Evolutionary conservation across 768 basidiomycete species (phyloP), one percentile per base, ranked within the genome.

Genomic region (Lactarius deliciosus): DNA sequence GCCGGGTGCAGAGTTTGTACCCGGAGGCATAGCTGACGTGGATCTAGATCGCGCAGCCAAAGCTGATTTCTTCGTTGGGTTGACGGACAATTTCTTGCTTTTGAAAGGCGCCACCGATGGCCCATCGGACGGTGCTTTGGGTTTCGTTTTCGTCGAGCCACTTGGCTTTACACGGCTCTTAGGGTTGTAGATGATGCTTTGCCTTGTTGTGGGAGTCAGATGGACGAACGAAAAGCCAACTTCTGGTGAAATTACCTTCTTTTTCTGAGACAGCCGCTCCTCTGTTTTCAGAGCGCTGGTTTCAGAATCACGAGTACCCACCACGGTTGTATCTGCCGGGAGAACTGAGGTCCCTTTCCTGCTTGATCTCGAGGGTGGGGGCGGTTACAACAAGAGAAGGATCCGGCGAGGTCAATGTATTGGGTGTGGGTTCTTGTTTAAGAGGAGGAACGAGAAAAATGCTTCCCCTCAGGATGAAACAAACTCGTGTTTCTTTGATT

Each of bases 21-120:
- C 57, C 18, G 50, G 75, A 40, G 90, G 89, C 79, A 90, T 85
- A 57, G 81, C 84, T 30, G 89, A 91, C 11, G 87, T 81, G 13
- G 90, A 92, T 15, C 90, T 82, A 38, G 90, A 92, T 34, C 89
- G 82, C 18, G 82, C 81, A 25, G 72, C 71, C 0, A 76, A 71
- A 25, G 77, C 76, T 20, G 72, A 70, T 25, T 73, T 76, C 58
- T 77, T 77, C 11, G 70, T 68, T 5, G 66, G 61, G 6, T 72
- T 58, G 25, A 64, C 47, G 11, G 70, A 56, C 13, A 65, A 58
- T 69, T 76, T 77, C 70, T 77, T 77, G 43, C 71, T 68, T 61
- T 73, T 75, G 38, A 61, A 59, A 10, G 70, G 38, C 4, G 59
- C 63, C 25, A 71, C 63, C 5, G 65, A 69, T 22, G 65, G 64